These are phyloP conservation scores for Albizia julibrissin DNA, from an alignment of 306 rosid species.

Conservation along the genomic window DNA sequence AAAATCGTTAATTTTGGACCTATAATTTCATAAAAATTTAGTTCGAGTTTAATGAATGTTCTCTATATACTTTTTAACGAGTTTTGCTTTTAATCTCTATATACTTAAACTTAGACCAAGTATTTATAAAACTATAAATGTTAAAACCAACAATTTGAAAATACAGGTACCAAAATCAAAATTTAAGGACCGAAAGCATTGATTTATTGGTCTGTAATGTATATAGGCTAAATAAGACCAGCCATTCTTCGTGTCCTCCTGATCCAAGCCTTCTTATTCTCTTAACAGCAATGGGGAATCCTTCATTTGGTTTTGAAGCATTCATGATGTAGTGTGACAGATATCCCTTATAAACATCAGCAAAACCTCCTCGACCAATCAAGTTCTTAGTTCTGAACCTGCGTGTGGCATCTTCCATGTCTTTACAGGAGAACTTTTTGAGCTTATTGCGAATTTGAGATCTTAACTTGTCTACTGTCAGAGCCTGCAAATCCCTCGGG, in stretches of 20 bases:
- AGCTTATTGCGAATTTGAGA: slow-evolving; percentile 22
- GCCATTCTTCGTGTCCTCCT: slow-evolving; percentile 47
- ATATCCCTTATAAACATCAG: slow-evolving; percentile 51
- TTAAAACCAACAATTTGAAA: not conserved
- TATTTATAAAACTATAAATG: too few relatives aligned
- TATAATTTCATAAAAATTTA: too few relatives aligned
- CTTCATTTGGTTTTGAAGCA: slow-evolving; percentile 35
- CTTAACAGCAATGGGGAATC: slow-evolving; percentile 46
- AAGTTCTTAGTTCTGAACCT: slow-evolving; percentile 41
- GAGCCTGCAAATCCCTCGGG: not conserved
- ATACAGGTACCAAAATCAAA: not conserved
- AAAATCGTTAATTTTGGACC: too few relatives aligned
- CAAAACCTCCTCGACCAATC: slow-evolving; percentile 49
- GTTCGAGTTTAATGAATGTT: too few relatives aligned
- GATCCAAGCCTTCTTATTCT: slow-evolving; percentile 37
- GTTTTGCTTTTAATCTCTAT: too few relatives aligned
- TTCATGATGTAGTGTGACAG: slow-evolving; percentile 27
- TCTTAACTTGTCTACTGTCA: slow-evolving; percentile 1
- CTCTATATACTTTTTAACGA: too few relatives aligned
- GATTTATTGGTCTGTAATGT: not conserved
- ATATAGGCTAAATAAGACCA: slow-evolving; percentile 31
- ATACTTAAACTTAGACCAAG: too few relatives aligned
- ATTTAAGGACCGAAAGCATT: not conserved
- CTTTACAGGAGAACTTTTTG: slow-evolving; percentile 27
- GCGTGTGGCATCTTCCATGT: slow-evolving; percentile 41